phyloP scores from a whole-genome alignment of 331 rosid genomes.

The Spiraea crenata region DNA sequence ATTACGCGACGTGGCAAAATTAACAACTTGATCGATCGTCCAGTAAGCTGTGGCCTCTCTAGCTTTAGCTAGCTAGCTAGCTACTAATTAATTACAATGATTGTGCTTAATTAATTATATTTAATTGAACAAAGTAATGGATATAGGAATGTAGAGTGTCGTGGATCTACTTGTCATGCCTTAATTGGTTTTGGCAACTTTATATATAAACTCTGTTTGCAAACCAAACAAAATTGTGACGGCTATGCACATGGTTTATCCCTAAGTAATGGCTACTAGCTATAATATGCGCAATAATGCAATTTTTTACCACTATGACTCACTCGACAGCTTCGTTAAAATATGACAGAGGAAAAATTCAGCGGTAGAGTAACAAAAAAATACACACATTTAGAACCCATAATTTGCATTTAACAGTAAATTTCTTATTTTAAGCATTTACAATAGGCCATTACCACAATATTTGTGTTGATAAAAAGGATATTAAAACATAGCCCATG shows the following conservation, averaged over 20 bases:
- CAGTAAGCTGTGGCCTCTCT: too few species aligned
- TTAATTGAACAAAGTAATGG: neutral
- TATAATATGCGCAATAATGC: too few species aligned
- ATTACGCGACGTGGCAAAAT: slow-evolving; percentile 8
- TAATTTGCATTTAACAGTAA: too few species aligned
- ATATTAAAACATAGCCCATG: too few species aligned
- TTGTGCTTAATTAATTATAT: neutral
- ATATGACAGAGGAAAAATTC: too few species aligned
- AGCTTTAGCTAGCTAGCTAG: neutral
- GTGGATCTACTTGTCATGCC: slow-evolving; percentile 9
- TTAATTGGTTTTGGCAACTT: slow-evolving; percentile 8
- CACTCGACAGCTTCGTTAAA: too few species aligned
- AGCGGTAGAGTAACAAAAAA: too few species aligned
- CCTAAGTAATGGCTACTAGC: neutral
- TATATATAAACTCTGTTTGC: neutral
- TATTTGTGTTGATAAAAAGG: too few species aligned
- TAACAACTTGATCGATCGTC: neutral
- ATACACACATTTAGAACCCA: too few species aligned
- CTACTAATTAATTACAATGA: neutral
- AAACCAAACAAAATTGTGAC: slow-evolving; percentile 23
- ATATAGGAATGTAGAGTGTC: slow-evolving; percentile 13
- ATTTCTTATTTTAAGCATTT: too few species aligned
- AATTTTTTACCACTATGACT: too few species aligned
- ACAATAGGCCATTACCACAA: too few species aligned
- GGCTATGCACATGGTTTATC: slow-evolving; percentile 31